These are phyloP conservation scores for Maudiozyma turicensis DNA, from an alignment of 805 yeast species.

Conservation along the genomic window DNA sequence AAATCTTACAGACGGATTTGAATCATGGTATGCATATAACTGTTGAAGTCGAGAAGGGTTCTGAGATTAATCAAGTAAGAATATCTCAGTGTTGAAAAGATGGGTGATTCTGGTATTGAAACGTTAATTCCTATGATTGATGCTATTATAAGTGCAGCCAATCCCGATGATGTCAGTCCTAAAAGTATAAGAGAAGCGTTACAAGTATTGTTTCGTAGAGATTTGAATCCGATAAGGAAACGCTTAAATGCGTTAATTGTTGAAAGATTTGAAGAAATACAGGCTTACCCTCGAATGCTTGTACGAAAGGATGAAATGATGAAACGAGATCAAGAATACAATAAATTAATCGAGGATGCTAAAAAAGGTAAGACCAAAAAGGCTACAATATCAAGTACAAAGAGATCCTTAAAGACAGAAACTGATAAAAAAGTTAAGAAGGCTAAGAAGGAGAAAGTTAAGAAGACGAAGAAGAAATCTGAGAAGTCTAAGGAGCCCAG, in stretches of 20 bases:
- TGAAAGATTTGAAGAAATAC: slow-evolving; percentile 44
- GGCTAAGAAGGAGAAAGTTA: slow-evolving; percentile 4
- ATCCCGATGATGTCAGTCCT: slow-evolving; percentile 59
- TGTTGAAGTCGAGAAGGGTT: too few species aligned
- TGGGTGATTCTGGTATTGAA: slow-evolving; percentile 7
- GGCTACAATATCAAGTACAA: background rate
- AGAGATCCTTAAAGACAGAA: background rate
- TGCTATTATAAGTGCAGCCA: slow-evolving; percentile 64
- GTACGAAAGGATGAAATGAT: slow-evolving; percentile 32
- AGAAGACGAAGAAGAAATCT: background rate
- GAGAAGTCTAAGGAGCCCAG: slow-evolving; percentile 4
- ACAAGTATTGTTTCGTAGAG: slow-evolving; percentile 55
- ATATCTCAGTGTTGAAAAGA: background rate
- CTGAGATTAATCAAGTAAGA: background rate
- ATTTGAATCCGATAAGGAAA: slow-evolving; percentile 43
- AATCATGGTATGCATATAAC: too few species aligned
- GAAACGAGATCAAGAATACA: slow-evolving; percentile 42
- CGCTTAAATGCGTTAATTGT: slow-evolving; percentile 51
- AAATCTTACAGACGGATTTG: too few species aligned
- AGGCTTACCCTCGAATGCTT: slow-evolving; percentile 25
- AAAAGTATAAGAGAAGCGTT: slow-evolving; percentile 61
- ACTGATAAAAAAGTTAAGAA: slow-evolving; percentile 9
- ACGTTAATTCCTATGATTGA: slow-evolving; percentile 56
- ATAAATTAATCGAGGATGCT: slow-evolving; percentile 36
- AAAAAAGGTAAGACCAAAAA: slow-evolving; percentile 5